A percentile compares a stretch with the other conserved stretches of the same genome.
These are phyloP conservation scores for Chrysoporthe puriensis DNA, from an alignment of 2,329 filamentous ascomycete species.

Conservation along the genomic window DNA sequence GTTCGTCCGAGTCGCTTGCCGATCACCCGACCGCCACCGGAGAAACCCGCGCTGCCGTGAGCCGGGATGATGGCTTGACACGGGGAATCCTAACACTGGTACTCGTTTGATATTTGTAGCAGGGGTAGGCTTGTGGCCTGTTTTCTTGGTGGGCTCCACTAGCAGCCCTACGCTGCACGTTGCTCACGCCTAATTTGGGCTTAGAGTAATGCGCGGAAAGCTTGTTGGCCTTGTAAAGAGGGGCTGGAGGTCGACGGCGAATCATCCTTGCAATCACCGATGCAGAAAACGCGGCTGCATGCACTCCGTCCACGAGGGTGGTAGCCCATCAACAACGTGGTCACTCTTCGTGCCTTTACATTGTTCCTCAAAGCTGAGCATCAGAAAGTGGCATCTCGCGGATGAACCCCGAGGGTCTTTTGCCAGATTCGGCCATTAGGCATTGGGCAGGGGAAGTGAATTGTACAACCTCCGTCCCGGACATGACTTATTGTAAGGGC, in stretches of 20 bases:
- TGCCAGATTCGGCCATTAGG: not conserved
- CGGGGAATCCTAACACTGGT: not conserved
- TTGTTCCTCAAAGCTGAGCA: not conserved
- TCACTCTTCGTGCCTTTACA: not conserved
- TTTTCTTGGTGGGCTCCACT: not conserved
- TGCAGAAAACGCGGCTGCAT: not conserved
- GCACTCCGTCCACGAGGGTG: not conserved
- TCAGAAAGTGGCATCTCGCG: not conserved
- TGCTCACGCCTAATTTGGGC: not conserved
- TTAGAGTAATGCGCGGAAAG: not conserved
- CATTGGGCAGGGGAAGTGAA: not conserved
- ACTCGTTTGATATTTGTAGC: not conserved
- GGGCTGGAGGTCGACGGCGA: not conserved
- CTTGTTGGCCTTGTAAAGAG: not conserved
- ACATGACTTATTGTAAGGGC: not conserved
- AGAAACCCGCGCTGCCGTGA: not conserved
- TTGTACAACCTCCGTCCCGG: not conserved
- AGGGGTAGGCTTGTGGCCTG: not conserved
- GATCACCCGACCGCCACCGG: not conserved
- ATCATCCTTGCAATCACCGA: constrained; percentile 4
- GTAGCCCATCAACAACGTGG: not conserved
- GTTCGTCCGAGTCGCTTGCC: not conserved
- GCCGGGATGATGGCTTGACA: not conserved
- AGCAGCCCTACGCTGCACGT: not conserved
- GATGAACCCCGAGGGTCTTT: not conserved